Conservation (phyloP, 768 basidiomycete genomes). For the Antrodiella citrinella region DNA sequence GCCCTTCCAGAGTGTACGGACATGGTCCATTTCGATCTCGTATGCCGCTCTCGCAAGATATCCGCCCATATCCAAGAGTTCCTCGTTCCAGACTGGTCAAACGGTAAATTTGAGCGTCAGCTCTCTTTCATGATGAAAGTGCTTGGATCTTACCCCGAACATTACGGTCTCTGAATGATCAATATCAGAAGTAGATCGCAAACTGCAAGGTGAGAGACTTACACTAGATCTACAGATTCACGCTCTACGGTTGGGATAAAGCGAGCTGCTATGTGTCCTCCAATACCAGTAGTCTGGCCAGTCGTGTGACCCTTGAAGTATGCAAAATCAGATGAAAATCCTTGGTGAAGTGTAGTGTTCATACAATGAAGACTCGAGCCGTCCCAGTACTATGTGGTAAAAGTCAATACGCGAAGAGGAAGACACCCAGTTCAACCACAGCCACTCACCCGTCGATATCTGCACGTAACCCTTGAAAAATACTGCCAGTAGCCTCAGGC, state of each 20-base stretch:
- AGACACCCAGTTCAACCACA: neutral
- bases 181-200: neutral
- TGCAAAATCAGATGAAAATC: too few species aligned
- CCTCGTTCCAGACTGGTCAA: conserved; percentile 84
- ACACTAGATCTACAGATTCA: conserved; percentile 88
- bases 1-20: conserved; percentile 55
- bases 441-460: conserved; percentile 68
- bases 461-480: conserved; percentile 82
- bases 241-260: conserved; percentile 97
- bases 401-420: neutral
- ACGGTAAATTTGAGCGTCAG: neutral
- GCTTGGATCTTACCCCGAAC: conserved; percentile 49
- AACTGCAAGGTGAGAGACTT: conserved; percentile 17
- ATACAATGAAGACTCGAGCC: conserved; percentile 79
- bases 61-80: conserved; percentile 79
- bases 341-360: too few species aligned
- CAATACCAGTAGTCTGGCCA: conserved; percentile 82
- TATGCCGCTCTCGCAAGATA: conserved; percentile 77
- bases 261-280: conserved; percentile 63
- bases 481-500: conserved; percentile 57
- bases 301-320: conserved; percentile 81
- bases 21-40: conserved; percentile 64
- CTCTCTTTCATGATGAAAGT: too few species aligned
- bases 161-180: conserved; percentile 61
- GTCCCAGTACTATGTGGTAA: conserved; percentile 45